Base-by-base conservation (phyloP, 768 basidiomycete genomes). In the Rhodotorula babjevae region DNA sequence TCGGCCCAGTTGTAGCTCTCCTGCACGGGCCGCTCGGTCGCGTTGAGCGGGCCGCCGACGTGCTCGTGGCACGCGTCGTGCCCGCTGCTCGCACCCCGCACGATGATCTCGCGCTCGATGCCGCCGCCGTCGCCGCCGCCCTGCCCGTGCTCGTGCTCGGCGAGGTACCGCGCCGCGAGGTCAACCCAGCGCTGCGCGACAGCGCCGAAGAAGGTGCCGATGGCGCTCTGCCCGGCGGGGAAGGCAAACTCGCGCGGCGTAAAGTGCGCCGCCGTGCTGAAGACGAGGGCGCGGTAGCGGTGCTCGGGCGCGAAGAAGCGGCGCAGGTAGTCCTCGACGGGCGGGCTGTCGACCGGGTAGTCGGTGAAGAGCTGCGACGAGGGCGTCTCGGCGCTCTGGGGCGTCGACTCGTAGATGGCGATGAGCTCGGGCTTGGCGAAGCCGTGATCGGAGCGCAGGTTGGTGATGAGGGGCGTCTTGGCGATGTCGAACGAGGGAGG, bases 381-480 rank as follows among this genome's bases (percentile, higher is more conserved):
- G 5, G 62, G 62, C 15, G 23, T 16, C 25, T 10, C 15, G 9
- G 47, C 31, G 31, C 50, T 33, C 7, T 36, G 36, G 12, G 62
- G 62, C 1, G 62, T 53, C 10, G 62, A 36, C 36, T 36, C 50
- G 50, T 52, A 63, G 62, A 63, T 52, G 18, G 9, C 9, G 50
- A 63, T 8, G 23, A 63, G 50, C 36, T 63, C 62, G 11, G 19
- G 18, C 27, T 52, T 36, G 15, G 62, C 25, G 50, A 52, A 63
- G 36, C 62, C 62, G 62, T 63, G 62, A 36, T 63, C 62, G 25
- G 62, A 40, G 33, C 62, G 49, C 23, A 63, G 25, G 50, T 63
- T 63, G 25, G 62, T n/a, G 49, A 63, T 42, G 62, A 63, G 33
- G 11, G 62, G 62, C 19, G 49, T 63, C 49, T 27, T 15, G 23